Conservation (phyloP, 2,329 filamentous ascomycete species). For the Arthrinium puccinioides region DNA sequence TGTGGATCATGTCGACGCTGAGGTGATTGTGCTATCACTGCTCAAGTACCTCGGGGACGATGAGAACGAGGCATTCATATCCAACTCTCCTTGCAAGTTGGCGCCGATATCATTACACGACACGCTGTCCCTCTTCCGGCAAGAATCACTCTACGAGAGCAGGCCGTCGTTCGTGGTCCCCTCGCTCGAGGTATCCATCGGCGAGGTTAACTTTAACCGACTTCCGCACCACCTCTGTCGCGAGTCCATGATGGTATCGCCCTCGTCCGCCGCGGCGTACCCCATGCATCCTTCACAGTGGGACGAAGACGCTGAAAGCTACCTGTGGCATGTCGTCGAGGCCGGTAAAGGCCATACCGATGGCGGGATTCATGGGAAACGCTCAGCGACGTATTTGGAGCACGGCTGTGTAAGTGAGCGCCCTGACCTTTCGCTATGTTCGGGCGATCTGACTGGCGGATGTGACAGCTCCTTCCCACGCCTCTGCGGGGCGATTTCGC, state of each 20-base stretch:
- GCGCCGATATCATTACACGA: conserved; percentile 14
- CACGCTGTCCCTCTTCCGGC: conserved; percentile 20
- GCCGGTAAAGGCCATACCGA: conserved; percentile 7
- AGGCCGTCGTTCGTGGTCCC: conserved; percentile 22
- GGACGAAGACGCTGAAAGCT: conserved; percentile 13
- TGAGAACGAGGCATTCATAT: conserved; percentile 11
- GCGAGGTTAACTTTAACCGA: conserved; percentile 26
- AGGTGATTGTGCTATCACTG: conserved; percentile 24
- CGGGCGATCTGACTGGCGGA: no score
- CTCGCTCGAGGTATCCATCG: conserved; percentile 30
- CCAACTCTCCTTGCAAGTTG: conserved; percentile 18
- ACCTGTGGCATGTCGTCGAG: conserved; percentile 11
- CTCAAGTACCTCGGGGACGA: conserved; percentile 19
- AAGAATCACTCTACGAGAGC: conserved; percentile 19
- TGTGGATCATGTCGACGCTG: conserved; percentile 24
- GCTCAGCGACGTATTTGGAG: conserved; percentile 13
- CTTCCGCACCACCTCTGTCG: conserved; percentile 22
- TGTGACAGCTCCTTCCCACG: no score
- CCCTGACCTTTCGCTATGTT: no score
- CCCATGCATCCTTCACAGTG: conserved; percentile 13
- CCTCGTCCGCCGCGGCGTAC: conserved; percentile 29
- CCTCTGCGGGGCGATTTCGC: not conserved
- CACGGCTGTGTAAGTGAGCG: conserved; percentile 11
- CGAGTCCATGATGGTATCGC: conserved; percentile 29
- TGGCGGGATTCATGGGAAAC: conserved; percentile 14